These are phyloP conservation scores for Naganishia vaughanmartiniae DNA, from an alignment of 768 basidiomycete species.

Conservation along the genomic window DNA sequence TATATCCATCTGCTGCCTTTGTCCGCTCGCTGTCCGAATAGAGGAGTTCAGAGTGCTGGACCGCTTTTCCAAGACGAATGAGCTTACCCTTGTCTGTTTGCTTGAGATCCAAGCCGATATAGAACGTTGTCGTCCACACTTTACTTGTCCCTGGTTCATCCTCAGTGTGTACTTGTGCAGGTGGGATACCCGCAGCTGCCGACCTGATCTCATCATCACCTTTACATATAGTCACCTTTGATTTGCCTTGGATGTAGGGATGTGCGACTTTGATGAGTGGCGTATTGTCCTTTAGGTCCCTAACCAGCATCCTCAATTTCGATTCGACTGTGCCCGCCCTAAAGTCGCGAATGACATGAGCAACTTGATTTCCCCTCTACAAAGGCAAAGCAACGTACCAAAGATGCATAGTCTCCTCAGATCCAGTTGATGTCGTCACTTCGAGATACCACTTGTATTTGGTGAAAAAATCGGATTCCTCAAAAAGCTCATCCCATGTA, in stretches of 20 bases:
- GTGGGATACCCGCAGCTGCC: conserved; percentile 68
- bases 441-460: conserved; percentile 95
- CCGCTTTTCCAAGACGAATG: background rate
- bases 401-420: conserved; percentile 80
- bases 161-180: conserved; percentile 31
- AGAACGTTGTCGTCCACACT: conserved; percentile 96
- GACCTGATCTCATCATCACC: conserved; percentile 81
- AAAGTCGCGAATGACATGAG: background rate
- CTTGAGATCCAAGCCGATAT: conserved; percentile 88
- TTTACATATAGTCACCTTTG: conserved; percentile 77
- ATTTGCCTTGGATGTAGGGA: conserved; percentile 91
- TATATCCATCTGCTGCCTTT: conserved; percentile 83
- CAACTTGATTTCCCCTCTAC: background rate
- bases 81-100: conserved; percentile 71
- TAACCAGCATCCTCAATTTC: conserved; percentile 87
- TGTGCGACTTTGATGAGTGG: conserved; percentile 88
- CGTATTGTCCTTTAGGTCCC: conserved; percentile 88
- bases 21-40: conserved; percentile 62
- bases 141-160: conserved; percentile 63
- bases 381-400: conserved; percentile 61
- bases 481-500: conserved; percentile 86
- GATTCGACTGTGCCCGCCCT: conserved; percentile 99
- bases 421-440: conserved; percentile 85
- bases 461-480: conserved; percentile 94
- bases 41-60: background rate